These are phyloP conservation scores for Chlorella sp. DNA, from an alignment of 139 green algal species.

Conservation along the genomic window DNA sequence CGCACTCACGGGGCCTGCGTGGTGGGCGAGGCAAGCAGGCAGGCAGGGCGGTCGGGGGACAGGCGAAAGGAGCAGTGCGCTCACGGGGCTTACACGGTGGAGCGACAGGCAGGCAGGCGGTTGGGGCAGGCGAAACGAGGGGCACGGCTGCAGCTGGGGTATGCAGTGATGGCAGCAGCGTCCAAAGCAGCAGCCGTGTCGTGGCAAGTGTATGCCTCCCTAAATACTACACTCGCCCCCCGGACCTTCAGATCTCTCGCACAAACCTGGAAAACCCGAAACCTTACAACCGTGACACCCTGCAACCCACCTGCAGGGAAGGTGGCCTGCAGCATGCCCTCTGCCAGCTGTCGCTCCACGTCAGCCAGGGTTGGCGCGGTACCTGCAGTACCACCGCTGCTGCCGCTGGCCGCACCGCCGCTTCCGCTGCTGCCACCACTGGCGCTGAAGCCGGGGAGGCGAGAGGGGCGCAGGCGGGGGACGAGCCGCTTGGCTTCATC, in stretches of 20 bases:
- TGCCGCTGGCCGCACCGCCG: too few relatives aligned
- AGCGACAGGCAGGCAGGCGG: too few relatives aligned
- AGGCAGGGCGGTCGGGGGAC: too few relatives aligned
- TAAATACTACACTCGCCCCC: background rate
- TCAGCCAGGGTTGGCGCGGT: background rate
- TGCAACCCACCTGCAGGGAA: background rate
- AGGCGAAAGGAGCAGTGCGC: too few relatives aligned
- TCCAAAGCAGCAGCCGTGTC: background rate
- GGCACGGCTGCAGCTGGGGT: background rate
- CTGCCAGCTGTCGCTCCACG: background rate
- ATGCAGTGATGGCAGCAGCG: background rate
- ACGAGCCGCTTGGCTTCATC: background rate
- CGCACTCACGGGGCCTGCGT: background rate
- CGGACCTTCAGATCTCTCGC: too few relatives aligned
- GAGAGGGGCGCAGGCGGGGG: background rate
- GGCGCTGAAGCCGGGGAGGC: background rate
- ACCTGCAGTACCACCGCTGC: background rate
- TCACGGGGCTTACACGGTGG: background rate
- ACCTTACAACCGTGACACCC: too few relatives aligned
- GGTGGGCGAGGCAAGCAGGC: background rate
- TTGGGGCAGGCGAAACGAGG: background rate
- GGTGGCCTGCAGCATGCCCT: background rate
- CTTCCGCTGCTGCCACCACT: too few relatives aligned
- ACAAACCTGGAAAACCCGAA: background rate
- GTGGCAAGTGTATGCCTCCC: too few relatives aligned